Base-by-base conservation (phyloP, 768 basidiomycete genomes). In the Rickenella mellea region DNA sequence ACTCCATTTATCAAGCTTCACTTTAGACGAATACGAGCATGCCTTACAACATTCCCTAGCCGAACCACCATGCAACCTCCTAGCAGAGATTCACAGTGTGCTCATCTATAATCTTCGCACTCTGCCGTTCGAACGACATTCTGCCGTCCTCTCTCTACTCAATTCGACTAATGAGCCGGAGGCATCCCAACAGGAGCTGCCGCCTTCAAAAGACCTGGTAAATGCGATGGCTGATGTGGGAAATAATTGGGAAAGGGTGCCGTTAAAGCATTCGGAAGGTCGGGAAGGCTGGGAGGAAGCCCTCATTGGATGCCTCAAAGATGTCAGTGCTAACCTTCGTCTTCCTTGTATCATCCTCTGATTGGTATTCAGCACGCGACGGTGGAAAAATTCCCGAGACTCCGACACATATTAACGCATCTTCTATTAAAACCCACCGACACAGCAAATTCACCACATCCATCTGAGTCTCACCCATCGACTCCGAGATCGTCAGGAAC, bases 211-310 rank as follows among this genome's bases (percentile, higher is more conserved):
- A 10, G 80, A 83, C 22, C 64, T 91, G 9, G 72, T 71, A 14
- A 69, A 67, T 29, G 79, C 79, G 20, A 79, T 86, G 74, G 78
- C 80, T 27, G 85, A 86, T 47, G 68, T 80, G 28, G 87, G 85
- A n/a, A 85, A 84, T 54, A 84, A 80, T 55, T 91, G 89, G 86
- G 82, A 89, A 63, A 75, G 80, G 40, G 73, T 84, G 3, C 80
- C 83, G 21, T 61, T 89, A 47, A 72, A 83, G 30, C 73, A 75
- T 51, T 66, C 70, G 28, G 90, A 93, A 52, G 74, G 77, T 20
- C 76, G 91, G 32, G 74, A 79, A 51, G 83, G 86, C 10, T 97
- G 93, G 93, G 90, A 96, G 61, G 88, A 91, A 49, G 83, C 88
- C 12, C 69, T 96, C 17, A 68, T 92, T 25, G 90, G 89, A 31